Evolutionary conservation across 1,284 basidiomycete species (phyloP), one percentile per base, ranked within the genome.

Genomic region (Cystobasidium sp.): DNA sequence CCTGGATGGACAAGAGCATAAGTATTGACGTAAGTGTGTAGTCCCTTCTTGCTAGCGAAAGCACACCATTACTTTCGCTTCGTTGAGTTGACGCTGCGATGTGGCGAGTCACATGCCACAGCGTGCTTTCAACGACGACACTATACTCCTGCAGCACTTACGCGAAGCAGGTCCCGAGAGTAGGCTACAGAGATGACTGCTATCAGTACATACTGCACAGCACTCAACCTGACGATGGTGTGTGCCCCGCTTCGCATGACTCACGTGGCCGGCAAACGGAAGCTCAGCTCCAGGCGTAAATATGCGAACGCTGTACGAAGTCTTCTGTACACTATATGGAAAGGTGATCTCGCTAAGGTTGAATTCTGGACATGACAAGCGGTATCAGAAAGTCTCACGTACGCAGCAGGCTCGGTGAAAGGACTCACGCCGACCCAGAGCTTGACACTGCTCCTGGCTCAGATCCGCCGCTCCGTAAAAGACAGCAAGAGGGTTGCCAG

Each of bases 331-430:
- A 49, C 49, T 24, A 6, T 49, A 49, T 1, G 72, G 72, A 49
- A 74, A 74, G 16, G 72, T 74, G 14, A 74, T 68, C 37, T 74
- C 72, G 56, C 51, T 58, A 6, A 74, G 65, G 43, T 74, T 74
- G 72, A 74, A 68, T 31, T 74, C 72, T 73, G 41, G 3, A 69
- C 1, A 41, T 41, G 14, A 24, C n/a, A n/a, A n/a, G n/a, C n/a
- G n/a, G n/a, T n/a, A n/a, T n/a, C n/a, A n/a, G n/a, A n/a, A n/a
- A n/a, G n/a, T n/a, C n/a, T n/a, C n/a, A n/a, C n/a, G n/a, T n/a
- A n/a, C n/a, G n/a, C n/a, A n/a, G n/a, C n/a, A n/a, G n/a, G n/a
- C n/a, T n/a, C n/a, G n/a, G n/a, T n/a, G 12, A 4, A 8, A 68
- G 16, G 24, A 47, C 63, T 55, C 41, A 73, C 70, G 70, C 18